Evolutionary conservation across 2,329 filamentous ascomycete species (phyloP), one percentile per base, ranked within the genome.

Genomic region (Botrytis aclada): DNA sequence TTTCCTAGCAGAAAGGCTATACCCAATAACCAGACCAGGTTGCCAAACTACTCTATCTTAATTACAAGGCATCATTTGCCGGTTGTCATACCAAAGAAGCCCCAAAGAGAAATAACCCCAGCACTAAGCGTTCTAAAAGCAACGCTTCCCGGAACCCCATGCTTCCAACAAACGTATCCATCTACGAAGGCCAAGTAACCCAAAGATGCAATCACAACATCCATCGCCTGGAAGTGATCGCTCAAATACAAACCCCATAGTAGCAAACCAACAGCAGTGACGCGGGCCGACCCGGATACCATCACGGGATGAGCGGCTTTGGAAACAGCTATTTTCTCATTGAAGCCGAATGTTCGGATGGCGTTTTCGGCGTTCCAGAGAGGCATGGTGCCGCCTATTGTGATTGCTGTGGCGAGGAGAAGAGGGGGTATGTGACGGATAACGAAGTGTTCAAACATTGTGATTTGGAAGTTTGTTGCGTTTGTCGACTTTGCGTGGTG

Each of bases 331-430:
- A 56, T 56, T 16, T 56, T 56, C n/a, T 56, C 51, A 0, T 16
- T 56, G 51, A 56, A 56, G n/a, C 51, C 51, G n/a, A 56, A 56
- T 56, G 51, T 29, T 29, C 51, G 51, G 16, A 56, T 56, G 51
- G 51, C 51, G n/a, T 56, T 56, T 32, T 56, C 51, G 14, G 51
- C 51, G 16, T 56, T 56, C 51, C 51, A 56, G n/a, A 56, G 51
- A 32, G 51, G 51, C 25, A 29, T 29, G 51, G n/a, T 56, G 6
- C 51, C 51, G n/a, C 51, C 51, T 29, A 56, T 29, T 0, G 51
- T 32, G 29, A 32, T 56, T 16, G n/a, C 7, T 18, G 51, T 56
- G 51, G 51, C 51, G n/a, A 56, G 51, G 3, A 56, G 6, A 6
- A 56, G 51, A 9, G 51, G 51, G 4, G 51, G n/a, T 18, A 56